Percentiles rank a stretch among this genome's conserved stretches.
phyloP scores from a whole-genome alignment of 768 basidiomycete genomes.

The Lactarius hatsudake region DNA sequence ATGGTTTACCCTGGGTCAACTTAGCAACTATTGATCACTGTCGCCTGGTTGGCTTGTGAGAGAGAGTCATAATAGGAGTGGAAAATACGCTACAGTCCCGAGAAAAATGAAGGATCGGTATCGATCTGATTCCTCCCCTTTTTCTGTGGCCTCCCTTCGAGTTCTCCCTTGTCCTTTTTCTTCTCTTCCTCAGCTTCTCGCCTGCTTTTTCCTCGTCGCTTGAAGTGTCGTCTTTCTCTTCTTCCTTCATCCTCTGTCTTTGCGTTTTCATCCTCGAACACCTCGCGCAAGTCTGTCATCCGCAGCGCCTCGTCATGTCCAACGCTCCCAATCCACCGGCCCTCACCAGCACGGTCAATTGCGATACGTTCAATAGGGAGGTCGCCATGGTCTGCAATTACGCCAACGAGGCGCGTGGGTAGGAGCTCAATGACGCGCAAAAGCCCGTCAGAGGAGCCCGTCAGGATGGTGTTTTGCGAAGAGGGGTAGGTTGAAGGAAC shows the following conservation, averaged over 20 bases:
- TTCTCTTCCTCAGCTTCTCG: slow-evolving; percentile 47
- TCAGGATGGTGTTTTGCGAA: slow-evolving; percentile 72
- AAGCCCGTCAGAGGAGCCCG: slow-evolving; percentile 90
- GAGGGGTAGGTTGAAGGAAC: slow-evolving; percentile 61
- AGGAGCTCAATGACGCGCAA: slow-evolving; percentile 83
- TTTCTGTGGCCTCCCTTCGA: slow-evolving; percentile 47
- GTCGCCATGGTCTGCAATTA: slow-evolving; percentile 88
- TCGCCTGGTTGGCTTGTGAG: background rate
- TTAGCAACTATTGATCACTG: no score
- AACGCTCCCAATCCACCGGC: slow-evolving; percentile 89
- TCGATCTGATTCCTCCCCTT: slow-evolving; percentile 60
- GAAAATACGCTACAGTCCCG: slow-evolving; percentile 44
- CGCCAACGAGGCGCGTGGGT: slow-evolving; percentile 86
- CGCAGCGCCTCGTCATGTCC: slow-evolving; percentile 87
- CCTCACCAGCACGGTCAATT: slow-evolving; percentile 53
- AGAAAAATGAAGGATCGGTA: slow-evolving; percentile 63
- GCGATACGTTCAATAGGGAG: slow-evolving; percentile 89
- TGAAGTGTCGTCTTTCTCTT: slow-evolving; percentile 26
- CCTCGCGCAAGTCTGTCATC: slow-evolving; percentile 78
- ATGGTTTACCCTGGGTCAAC: slow-evolving; percentile 14
- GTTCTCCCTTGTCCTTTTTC: slow-evolving; percentile 52
- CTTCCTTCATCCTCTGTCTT: slow-evolving; percentile 28
- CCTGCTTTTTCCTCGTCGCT: slow-evolving; percentile 31
- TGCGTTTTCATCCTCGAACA: slow-evolving; percentile 58
- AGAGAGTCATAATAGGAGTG: background rate